Conservation (phyloP, 1,139 yeast genomes). For the Wickerhamiella pararugosa region DNA sequence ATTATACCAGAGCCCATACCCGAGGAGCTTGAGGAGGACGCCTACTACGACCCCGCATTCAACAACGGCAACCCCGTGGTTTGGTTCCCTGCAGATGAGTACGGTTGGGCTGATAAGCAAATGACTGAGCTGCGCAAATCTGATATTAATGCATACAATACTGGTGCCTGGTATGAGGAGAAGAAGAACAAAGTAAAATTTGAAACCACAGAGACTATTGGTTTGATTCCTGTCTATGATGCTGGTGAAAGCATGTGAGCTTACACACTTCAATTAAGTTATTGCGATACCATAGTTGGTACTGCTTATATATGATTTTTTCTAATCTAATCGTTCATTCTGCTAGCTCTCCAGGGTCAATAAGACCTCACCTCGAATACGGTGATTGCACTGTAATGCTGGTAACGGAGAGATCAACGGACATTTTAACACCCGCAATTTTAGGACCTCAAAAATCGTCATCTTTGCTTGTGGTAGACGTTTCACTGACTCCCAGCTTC, state of each 20-base stretch:
- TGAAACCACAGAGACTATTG: conserved; percentile 9
- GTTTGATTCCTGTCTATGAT: conserved; percentile 11
- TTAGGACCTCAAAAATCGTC: too few species aligned
- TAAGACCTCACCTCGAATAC: too few species aligned
- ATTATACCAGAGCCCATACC: conserved; percentile 20
- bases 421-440: too few species aligned
- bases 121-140: conserved; percentile 30
- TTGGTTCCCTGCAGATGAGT: conserved; percentile 81
- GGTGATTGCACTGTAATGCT: too few species aligned
- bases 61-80: conserved; percentile 50
- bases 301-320: too few species aligned
- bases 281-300: too few species aligned
- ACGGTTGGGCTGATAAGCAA: conserved; percentile 57
- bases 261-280: too few species aligned
- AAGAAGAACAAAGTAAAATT: conserved; percentile 16
- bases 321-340: too few species aligned
- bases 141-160: conserved; percentile 44
- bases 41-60: conserved; percentile 65
- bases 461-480: too few species aligned
- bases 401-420: too few species aligned
- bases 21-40: conserved; percentile 32
- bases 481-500: too few species aligned
- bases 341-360: too few species aligned
- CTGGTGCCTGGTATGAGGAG: conserved; percentile 42
- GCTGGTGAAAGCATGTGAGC: not conserved